Evolutionary conservation across 768 basidiomycete genomes (phyloP).

Genomic region (Kwoniella dejecticola): DNA sequence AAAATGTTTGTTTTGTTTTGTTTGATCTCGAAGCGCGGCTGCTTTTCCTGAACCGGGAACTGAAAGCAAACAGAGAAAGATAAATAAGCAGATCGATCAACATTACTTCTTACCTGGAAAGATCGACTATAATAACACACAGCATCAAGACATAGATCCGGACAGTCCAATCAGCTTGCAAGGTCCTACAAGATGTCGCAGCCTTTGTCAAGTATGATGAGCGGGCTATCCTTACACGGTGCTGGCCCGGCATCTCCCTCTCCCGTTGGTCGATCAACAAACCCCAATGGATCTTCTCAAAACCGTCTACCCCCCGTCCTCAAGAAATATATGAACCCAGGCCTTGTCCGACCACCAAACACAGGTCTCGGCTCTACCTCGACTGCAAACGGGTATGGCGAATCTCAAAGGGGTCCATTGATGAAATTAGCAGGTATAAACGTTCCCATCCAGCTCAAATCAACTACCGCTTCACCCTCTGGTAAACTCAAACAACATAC

Average conservation of each 20-base stretch:
- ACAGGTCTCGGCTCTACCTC: constrained; percentile 34
- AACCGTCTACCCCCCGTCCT: constrained; percentile 46
- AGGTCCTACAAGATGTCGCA: constrained; percentile 34
- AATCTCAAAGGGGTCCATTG: constrained; percentile 44
- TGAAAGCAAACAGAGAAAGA: not conserved
- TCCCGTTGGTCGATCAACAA: constrained; percentile 10
- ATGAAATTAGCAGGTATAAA: constrained; percentile 53
- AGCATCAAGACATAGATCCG: not conserved
- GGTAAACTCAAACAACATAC: constrained; percentile 46
- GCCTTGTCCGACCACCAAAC: constrained; percentile 43
- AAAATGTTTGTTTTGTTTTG: constrained; percentile 5
- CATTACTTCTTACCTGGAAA: not conserved
- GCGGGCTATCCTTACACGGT: constrained; percentile 23
- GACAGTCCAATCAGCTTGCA: no score
- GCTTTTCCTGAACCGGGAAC: not conserved
- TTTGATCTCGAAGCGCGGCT: constrained; percentile 6
- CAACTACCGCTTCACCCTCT: constrained; percentile 13
- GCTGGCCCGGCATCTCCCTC: constrained; percentile 21
- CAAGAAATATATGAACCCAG: constrained; percentile 53
- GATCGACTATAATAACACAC: no score
- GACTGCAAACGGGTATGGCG: constrained; percentile 12
- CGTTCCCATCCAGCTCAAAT: constrained; percentile 26
- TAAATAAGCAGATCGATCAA: constrained; percentile 2
- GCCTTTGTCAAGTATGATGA: constrained; percentile 28
- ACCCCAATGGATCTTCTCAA: constrained; percentile 7